These are phyloP conservation scores for Saccharomycopsis hybrid DNA, from an alignment of 1,139 yeast species.

Conservation along the genomic window DNA sequence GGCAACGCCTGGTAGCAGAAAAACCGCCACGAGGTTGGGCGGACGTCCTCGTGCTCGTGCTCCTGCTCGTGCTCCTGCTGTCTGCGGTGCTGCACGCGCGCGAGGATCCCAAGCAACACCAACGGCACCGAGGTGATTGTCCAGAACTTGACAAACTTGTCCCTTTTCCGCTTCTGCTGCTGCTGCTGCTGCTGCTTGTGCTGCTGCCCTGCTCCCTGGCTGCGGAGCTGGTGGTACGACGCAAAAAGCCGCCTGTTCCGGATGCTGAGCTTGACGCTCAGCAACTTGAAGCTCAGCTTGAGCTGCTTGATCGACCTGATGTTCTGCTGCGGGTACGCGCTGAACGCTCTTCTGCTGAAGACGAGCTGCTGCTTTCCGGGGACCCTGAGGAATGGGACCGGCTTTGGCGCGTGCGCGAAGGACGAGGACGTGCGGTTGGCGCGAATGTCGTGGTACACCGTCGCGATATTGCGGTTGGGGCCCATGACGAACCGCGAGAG, in stretches of 20 bases:
- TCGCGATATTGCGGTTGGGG: conserved; percentile 1
- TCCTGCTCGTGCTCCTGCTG: conserved; percentile 22
- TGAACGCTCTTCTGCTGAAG: conserved; percentile 3
- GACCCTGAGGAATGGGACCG: not conserved
- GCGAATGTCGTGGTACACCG: conserved; percentile 4
- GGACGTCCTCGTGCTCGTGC: conserved; percentile 36
- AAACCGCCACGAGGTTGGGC: conserved; percentile 77
- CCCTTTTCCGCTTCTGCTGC: conserved; percentile 37
- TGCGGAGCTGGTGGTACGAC: conserved; percentile 2
- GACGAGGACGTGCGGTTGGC: too few relatives aligned
- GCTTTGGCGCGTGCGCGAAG: too few relatives aligned
- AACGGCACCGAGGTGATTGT: conserved; percentile 59
- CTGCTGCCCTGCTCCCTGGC: too few relatives aligned
- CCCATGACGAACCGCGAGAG: conserved; percentile 11
- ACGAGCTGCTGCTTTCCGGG: conserved; percentile 6
- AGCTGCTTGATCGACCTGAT: not conserved
- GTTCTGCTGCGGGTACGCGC: not conserved
- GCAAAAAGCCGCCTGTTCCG: conserved; percentile 3
- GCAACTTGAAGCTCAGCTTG: not conserved
- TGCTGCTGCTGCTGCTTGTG: conserved; percentile 36
- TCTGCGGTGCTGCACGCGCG: conserved; percentile 40
- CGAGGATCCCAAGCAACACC: conserved; percentile 59
- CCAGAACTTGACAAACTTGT: conserved; percentile 60
- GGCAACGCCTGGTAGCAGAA: conserved; percentile 90
- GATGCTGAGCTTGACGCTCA: too few relatives aligned